Evolutionary conservation across 352 stramenopile genomes (phyloP).

Genomic region (Phytophthora ohioensis): DNA sequence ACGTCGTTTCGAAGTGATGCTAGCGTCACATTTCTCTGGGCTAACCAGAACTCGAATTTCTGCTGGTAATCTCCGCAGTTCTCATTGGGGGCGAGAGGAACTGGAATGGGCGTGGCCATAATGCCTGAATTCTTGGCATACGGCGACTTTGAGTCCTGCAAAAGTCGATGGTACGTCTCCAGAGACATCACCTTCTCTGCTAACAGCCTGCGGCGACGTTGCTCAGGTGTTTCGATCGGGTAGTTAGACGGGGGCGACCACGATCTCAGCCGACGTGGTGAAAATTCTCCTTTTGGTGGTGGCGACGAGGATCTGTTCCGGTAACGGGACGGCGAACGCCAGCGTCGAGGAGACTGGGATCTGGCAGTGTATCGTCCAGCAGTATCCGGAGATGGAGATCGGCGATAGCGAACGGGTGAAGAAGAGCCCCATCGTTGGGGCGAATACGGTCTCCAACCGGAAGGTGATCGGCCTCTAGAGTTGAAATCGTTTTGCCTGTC

Average conservation of each 20-base stretch:
- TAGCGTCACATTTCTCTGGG: conserved; percentile 26
- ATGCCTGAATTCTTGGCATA: conserved; percentile 7
- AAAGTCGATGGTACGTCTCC: conserved; percentile 15
- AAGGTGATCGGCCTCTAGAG: conserved; percentile 4
- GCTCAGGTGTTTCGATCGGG: conserved; percentile 8
- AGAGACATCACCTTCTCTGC: conserved; percentile 30
- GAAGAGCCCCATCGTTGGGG: conserved; percentile 4
- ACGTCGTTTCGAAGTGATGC: conserved; percentile 16
- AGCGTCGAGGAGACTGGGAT: conserved; percentile 7
- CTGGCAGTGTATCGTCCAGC: conserved; percentile 5
- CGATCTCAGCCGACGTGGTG: conserved; percentile 19
- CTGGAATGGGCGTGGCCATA: conserved; percentile 22
- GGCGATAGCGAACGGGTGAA: conserved; percentile 1
- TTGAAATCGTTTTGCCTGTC: conserved; percentile 4
- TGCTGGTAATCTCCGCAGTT: conserved; percentile 29
- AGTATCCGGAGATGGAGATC: conserved; percentile 4
- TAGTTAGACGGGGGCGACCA: conserved; percentile 24
- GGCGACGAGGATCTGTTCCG: conserved; percentile 24
- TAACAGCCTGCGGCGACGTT: conserved; percentile 21
- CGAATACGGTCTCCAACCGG: conserved; percentile 3
- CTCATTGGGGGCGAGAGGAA: conserved; percentile 19
- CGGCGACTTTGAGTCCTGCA: conserved; percentile 15
- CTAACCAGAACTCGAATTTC: conserved; percentile 42
- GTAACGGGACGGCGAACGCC: conserved; percentile 17
- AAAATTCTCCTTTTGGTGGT: conserved; percentile 5